Percentiles rank a stretch among this genome's conserved stretches.
Evolutionary conservation across 352 stramenopile species (phyloP).

Genomic region (Phytopythium litorale): DNA sequence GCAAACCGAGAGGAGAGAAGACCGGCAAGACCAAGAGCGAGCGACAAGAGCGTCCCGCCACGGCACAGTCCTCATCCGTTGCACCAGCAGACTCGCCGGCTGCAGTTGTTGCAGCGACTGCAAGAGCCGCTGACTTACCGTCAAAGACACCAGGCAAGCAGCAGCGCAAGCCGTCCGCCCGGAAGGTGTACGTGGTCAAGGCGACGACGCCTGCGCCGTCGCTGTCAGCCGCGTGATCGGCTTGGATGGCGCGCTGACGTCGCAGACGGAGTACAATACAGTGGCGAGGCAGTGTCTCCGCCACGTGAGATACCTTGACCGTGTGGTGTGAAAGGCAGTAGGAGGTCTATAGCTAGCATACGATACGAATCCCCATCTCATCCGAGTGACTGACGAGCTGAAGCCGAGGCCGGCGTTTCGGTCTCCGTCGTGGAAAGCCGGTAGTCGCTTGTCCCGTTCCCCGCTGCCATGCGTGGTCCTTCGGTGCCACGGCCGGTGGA

Average conservation of each 20-base stretch:
- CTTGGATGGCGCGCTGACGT: neutral
- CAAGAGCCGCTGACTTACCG: neutral
- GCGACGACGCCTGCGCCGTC: conserved; percentile 10
- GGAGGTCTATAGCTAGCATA: neutral
- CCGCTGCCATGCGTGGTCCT: no score
- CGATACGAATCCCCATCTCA: neutral
- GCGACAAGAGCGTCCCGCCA: neutral
- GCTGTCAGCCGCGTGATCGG: conserved; percentile 3
- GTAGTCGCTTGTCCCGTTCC: no score
- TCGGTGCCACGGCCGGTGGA: no score
- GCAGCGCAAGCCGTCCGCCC: neutral
- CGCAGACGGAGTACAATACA: neutral
- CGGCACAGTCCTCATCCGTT: neutral
- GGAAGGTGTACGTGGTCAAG: conserved; percentile 37
- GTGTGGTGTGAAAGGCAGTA: neutral
- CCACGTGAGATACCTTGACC: neutral
- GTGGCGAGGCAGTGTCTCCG: neutral
- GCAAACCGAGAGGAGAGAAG: neutral
- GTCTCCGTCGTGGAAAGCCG: no score
- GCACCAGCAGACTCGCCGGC: neutral
- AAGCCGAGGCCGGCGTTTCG: no score
- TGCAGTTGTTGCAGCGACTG: neutral
- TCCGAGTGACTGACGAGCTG: neutral
- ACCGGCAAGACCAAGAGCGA: neutral
- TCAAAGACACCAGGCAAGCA: neutral